Evolutionary conservation across 306 rosid species (phyloP).

Genomic region (Cucurbita maxima): DNA sequence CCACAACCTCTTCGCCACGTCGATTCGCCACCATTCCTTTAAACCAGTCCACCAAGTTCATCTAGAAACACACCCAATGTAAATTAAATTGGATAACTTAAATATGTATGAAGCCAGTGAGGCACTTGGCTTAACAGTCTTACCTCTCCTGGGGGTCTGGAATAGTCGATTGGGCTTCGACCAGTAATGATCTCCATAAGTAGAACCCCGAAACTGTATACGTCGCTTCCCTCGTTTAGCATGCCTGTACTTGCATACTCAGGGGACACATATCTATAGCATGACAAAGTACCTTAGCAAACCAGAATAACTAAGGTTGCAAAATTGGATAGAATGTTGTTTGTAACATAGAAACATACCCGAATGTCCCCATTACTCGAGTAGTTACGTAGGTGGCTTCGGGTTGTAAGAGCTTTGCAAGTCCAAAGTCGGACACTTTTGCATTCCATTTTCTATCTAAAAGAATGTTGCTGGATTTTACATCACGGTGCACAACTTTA

Average conservation of each 20-base stretch:
- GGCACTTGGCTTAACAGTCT: neutral
- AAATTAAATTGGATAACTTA: neutral
- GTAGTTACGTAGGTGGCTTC: constrained; percentile 80
- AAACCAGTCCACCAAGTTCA: constrained; percentile 96
- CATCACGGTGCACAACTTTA: constrained; percentile 91
- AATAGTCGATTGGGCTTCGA: constrained; percentile 84
- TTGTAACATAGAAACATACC: constrained; percentile 25
- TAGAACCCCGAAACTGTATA: constrained; percentile 82
- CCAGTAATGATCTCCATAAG: constrained; percentile 98
- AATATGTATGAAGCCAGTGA: neutral
- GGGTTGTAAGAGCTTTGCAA: constrained; percentile 85
- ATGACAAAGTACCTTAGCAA: neutral
- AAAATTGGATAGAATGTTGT: neutral
- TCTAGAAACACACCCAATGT: constrained; percentile 31
- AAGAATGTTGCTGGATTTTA: constrained; percentile 92
- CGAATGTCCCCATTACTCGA: constrained; percentile 97
- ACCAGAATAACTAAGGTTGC: neutral
- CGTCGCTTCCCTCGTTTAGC: constrained; percentile 93
- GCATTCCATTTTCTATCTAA: constrained; percentile 83
- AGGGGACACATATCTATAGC: constrained; percentile 82
- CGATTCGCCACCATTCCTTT: constrained; percentile 83
- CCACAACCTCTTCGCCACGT: constrained; percentile 70
- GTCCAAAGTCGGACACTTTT: constrained; percentile 89
- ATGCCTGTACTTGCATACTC: constrained; percentile 95
- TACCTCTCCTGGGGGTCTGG: constrained; percentile 88